phyloP scores from a whole-genome alignment of 805 yeast genomes.

The Yamadazyma tumulicola region DNA sequence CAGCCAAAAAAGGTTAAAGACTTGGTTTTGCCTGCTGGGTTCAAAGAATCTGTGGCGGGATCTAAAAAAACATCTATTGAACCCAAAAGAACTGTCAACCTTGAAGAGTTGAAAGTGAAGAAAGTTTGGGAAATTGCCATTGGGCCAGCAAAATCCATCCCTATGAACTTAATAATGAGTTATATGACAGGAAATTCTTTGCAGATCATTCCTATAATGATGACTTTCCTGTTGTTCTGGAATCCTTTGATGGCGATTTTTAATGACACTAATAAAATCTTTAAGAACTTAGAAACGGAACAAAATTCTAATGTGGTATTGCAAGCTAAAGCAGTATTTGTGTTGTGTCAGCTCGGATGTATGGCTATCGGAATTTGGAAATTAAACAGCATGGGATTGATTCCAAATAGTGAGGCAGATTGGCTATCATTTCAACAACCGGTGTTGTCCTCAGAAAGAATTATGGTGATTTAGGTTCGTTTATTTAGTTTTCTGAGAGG shows the following conservation, averaged over 20 bases:
- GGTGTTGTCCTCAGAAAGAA: not conserved
- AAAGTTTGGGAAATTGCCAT: constrained; percentile 87
- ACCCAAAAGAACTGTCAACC: constrained; percentile 6
- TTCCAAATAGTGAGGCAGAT: constrained; percentile 83
- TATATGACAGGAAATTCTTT: constrained; percentile 90
- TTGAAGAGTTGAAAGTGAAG: constrained; percentile 43
- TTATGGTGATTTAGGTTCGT: not conserved
- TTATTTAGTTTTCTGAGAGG: too few species aligned
- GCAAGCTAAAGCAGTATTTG: constrained; percentile 22
- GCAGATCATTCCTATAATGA: constrained; percentile 87
- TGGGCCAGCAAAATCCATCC: constrained; percentile 78
- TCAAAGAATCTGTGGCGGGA: constrained; percentile 4
- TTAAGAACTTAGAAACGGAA: constrained; percentile 45
- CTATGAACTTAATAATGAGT: constrained; percentile 86
- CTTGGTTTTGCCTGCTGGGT: constrained; percentile 16
- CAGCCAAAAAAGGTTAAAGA: constrained; percentile 9
- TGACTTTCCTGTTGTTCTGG: constrained; percentile 79
- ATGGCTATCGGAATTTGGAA: constrained; percentile 82
- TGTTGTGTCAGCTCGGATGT: constrained; percentile 47
- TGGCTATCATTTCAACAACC: constrained; percentile 85
- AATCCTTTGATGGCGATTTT: constrained; percentile 74
- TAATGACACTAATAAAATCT: constrained; percentile 50
- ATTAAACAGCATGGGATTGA: constrained; percentile 80
- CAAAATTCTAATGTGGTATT: constrained; percentile 27
- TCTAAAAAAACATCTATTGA: not conserved